Conservation (phyloP, 2,329 filamentous ascomycete species). For the Penicillium sclerotiorum region DNA sequence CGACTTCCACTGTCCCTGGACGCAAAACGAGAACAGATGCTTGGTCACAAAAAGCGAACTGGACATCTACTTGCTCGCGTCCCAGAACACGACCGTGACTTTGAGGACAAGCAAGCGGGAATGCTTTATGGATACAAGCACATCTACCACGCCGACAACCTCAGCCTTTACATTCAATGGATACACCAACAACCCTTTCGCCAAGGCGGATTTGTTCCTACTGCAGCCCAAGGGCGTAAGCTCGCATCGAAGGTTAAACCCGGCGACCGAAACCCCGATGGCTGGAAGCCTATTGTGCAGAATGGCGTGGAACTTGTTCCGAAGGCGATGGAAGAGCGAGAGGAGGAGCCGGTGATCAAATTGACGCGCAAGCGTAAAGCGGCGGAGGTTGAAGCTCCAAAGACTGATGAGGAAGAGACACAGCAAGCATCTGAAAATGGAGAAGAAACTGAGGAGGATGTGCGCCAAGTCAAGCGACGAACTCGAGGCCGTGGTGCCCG, state of each 20-base stretch:
- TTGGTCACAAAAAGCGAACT: conserved; percentile 23
- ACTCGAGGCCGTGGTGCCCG: conserved; percentile 34
- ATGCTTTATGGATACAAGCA: conserved; percentile 63
- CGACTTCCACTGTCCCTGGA: conserved; percentile 14
- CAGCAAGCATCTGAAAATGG: conserved; percentile 28
- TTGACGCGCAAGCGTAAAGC: conserved; percentile 42
- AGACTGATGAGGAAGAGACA: conserved; percentile 33
- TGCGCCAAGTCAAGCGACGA: conserved; percentile 34
- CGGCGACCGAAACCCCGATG: conserved; percentile 45
- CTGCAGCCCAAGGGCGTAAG: conserved; percentile 44
- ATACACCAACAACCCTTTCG: conserved; percentile 57
- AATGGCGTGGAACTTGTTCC: conserved; percentile 42
- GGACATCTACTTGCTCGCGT: conserved; percentile 20
- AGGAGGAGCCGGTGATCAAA: conserved; percentile 31
- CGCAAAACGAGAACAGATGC: conserved; percentile 41
- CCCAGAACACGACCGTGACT: conserved; percentile 37
- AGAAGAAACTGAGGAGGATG: conserved; percentile 33
- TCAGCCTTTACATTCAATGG: conserved; percentile 37
- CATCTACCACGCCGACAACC: conserved; percentile 49
- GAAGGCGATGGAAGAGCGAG: conserved; percentile 37
- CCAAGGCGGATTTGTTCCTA: conserved; percentile 54
- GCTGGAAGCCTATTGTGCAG: conserved; percentile 41
- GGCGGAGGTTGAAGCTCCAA: conserved; percentile 36
- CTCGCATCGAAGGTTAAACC: conserved; percentile 39
- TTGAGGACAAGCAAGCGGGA: conserved; percentile 63